Evolutionary conservation across 1,139 yeast genomes (phyloP).

Genomic region (Pichia inconspicua): DNA sequence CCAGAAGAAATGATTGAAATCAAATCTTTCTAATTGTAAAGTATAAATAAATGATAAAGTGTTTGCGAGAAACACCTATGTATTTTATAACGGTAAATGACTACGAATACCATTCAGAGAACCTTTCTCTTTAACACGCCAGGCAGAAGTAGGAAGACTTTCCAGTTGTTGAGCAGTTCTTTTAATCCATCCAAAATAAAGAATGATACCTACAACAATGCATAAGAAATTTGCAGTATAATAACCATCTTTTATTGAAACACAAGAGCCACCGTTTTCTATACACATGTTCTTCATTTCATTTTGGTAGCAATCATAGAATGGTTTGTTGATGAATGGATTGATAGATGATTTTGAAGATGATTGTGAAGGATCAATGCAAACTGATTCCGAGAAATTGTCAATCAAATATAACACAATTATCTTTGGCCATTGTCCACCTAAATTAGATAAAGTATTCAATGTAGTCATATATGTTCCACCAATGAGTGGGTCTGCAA

Average conservation of each 20-base stretch:
- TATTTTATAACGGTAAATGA: constrained; percentile 9
- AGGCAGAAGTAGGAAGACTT: constrained; percentile 53
- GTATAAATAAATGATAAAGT: neutral
- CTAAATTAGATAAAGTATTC: constrained; percentile 85
- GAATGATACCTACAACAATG: constrained; percentile 53
- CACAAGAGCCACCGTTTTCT: constrained; percentile 48
- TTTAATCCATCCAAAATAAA: constrained; percentile 62
- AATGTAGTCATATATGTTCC: constrained; percentile 97
- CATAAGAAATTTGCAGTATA: constrained; percentile 71
- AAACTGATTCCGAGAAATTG: constrained; percentile 57
- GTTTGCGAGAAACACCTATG: neutral
- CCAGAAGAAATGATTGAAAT: neutral
- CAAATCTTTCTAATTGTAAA: neutral
- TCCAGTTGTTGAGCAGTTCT: constrained; percentile 52
- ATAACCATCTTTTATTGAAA: constrained; percentile 67
- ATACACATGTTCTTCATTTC: constrained; percentile 43
- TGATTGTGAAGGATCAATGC: constrained; percentile 29
- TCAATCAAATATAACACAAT: constrained; percentile 75
- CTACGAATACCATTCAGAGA: constrained; percentile 10
- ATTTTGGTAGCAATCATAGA: constrained; percentile 34
- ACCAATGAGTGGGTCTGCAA: constrained; percentile 93
- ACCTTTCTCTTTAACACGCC: constrained; percentile 45
- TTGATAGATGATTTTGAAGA: constrained; percentile 8
- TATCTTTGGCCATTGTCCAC: constrained; percentile 96
- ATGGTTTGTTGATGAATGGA: constrained; percentile 29